Conservation (phyloP, 176 grass and related monocot species). For the Hordeum vulgare region MorexV3_pseudomolecules_assembly NC_058519.1:581605273-581605772, state of each 20-base stretch:
- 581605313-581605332: not conserved
- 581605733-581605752: no score
- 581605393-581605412: no score
- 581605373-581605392: no score
- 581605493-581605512: slow-evolving; percentile 21
- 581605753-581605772: no score
- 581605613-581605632: not conserved
- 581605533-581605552: slow-evolving; percentile 23
- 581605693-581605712: no score
- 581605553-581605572: slow-evolving; percentile 4
- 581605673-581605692: no score
- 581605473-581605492: slow-evolving; percentile 34
- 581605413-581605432: no score
- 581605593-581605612: slow-evolving; percentile 25
- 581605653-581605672: no score
- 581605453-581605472: slow-evolving; percentile 14
- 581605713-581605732: no score
- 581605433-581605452: not conserved
- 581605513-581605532: slow-evolving; percentile 26
- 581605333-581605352: slow-evolving; percentile 15
- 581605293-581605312: not conserved
- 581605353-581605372: not conserved
- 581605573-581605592: not conserved
- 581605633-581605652: not conserved
- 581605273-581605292: not conserved